These are phyloP conservation scores for Globisporangium paddicum DNA, from an alignment of 352 stramenopile genomes.

Conservation along the genomic window DNA sequence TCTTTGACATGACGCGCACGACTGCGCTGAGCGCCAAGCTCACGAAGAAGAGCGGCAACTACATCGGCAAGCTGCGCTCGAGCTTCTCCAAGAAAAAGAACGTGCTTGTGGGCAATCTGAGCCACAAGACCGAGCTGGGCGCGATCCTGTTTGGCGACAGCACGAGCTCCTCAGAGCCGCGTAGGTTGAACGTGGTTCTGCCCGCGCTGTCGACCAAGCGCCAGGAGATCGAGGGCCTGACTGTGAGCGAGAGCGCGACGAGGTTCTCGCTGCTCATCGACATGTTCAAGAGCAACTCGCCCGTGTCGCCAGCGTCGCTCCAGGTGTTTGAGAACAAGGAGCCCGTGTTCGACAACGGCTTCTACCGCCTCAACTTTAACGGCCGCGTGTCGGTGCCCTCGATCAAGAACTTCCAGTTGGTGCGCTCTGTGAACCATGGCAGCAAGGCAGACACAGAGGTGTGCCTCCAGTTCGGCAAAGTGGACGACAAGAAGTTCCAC, in stretches of 20 bases:
- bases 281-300: conserved; percentile 24
- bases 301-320: conserved; percentile 15
- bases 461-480: conserved; percentile 74
- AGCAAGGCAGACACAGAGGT: conserved; percentile 17
- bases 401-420: conserved; percentile 82
- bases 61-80: conserved; percentile 81
- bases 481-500: conserved; percentile 77
- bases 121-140: conserved; percentile 68
- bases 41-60: conserved; percentile 88
- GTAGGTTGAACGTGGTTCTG: conserved; percentile 37
- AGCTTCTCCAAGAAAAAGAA: conserved; percentile 76
- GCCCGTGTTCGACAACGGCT: conserved; percentile 70
- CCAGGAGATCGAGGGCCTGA: conserved; percentile 44
- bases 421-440: conserved; percentile 15
- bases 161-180: conserved; percentile 44
- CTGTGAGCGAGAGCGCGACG: conserved; percentile 36
- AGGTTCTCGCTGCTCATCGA: conserved; percentile 55
- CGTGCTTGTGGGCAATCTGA: conserved; percentile 63
- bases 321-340: conserved; percentile 67
- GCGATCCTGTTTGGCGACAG: conserved; percentile 60
- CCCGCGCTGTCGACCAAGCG: conserved; percentile 40
- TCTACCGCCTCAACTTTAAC: conserved; percentile 80
- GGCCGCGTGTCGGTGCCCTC: conserved; percentile 68
- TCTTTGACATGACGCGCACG: conserved; percentile 83
- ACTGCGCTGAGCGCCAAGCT: conserved; percentile 41